These are phyloP conservation scores for Pythium aphanidermatum DNA, from an alignment of 352 stramenopile species.

Conservation along the genomic window DNA sequence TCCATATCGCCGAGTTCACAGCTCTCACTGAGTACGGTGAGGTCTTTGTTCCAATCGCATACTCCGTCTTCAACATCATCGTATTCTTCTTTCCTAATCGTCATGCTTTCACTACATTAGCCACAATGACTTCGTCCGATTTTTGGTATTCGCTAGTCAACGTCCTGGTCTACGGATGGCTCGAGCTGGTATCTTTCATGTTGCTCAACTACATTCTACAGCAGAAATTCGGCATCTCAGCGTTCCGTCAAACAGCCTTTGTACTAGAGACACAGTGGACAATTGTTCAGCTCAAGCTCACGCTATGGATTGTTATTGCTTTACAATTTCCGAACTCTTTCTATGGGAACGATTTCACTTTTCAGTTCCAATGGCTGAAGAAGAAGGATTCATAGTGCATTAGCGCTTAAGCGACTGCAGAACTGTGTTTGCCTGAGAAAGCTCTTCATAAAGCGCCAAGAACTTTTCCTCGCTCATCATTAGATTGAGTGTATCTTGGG, in stretches of 20 bases:
- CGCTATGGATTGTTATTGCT: constrained; percentile 14
- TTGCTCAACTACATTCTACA: constrained; percentile 12
- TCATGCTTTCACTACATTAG: constrained; percentile 15
- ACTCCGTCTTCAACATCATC: constrained; percentile 26
- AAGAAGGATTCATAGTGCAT: background rate
- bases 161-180: constrained; percentile 18
- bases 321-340: constrained; percentile 5
- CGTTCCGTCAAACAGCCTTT: constrained; percentile 15
- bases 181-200: constrained; percentile 20
- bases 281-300: constrained; percentile 23
- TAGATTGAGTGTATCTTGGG: background rate
- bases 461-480: constrained; percentile 18
- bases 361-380: constrained; percentile 20
- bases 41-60: constrained; percentile 27
- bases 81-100: constrained; percentile 26
- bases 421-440: constrained; percentile 7
- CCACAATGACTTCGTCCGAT: background rate
- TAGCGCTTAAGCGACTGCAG: constrained; percentile 10
- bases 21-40: constrained; percentile 31
- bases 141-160: constrained; percentile 6
- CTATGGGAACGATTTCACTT: constrained; percentile 18
- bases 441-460: constrained; percentile 15
- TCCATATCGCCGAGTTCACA: constrained; percentile 27
- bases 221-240: constrained; percentile 11
- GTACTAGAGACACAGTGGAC: constrained; percentile 24